A percentile compares a stretch with the other conserved stretches of the same genome.
phyloP scores from a whole-genome alignment of 2,329 filamentous ascomycete genomes.

The Parastagonospora avenae region DNA sequence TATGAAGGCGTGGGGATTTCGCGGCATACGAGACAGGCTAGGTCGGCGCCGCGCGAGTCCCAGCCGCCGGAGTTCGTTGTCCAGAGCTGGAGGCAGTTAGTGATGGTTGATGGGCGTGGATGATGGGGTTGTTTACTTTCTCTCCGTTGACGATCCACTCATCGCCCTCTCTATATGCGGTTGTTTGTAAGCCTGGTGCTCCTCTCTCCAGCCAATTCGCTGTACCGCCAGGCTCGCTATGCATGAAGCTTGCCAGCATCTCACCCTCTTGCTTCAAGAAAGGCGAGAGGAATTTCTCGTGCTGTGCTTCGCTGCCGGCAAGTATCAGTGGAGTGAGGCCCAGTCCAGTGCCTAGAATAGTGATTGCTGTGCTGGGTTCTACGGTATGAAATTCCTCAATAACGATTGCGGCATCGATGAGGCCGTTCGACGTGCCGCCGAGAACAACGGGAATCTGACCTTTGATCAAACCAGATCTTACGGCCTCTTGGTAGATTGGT shows the following conservation, averaged over 20 bases:
- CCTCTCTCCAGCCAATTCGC: conserved; percentile 60
- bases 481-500: conserved; percentile 54
- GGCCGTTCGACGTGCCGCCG: conserved; percentile 53
- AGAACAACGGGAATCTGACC: conserved; percentile 53
- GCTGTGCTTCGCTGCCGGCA: conserved; percentile 48
- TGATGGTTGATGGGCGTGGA: background rate
- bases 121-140: conserved; percentile 47
- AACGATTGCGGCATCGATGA: conserved; percentile 57
- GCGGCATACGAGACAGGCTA: conserved; percentile 60
- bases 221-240: conserved; percentile 58
- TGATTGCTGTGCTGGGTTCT: conserved; percentile 57
- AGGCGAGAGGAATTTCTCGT: conserved; percentile 53
- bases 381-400: conserved; percentile 61
- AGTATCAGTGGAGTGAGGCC: conserved; percentile 59
- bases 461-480: conserved; percentile 54
- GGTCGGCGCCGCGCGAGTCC: conserved; percentile 58
- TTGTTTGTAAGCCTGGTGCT: conserved; percentile 55
- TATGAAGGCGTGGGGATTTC: conserved; percentile 2
- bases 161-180: conserved; percentile 55
- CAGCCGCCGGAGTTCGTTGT: conserved; percentile 61
- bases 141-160: conserved; percentile 61
- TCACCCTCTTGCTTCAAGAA: conserved; percentile 54
- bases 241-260: conserved; percentile 58
- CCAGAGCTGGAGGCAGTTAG: conserved; percentile 51
- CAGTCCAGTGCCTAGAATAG: conserved; percentile 58